Conservation (phyloP, 805 yeast species). For the Suhomyces pyralidae region DNA sequence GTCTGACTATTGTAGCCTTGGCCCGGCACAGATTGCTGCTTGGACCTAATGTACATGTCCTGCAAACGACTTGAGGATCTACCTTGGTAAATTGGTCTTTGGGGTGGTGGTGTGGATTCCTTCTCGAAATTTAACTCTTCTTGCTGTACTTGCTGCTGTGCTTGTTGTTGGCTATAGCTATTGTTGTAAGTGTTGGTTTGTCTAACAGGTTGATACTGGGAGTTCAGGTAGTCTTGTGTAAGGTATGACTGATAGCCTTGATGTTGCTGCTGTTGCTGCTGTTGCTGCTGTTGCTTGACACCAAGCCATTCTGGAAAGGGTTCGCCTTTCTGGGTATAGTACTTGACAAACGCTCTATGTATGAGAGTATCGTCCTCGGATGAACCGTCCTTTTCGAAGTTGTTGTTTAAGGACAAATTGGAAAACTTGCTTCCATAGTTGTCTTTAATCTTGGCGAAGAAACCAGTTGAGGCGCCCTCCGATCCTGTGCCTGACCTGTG, state of each 20-base stretch:
- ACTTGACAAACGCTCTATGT: constrained; percentile 42
- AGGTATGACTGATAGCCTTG: constrained; percentile 1
- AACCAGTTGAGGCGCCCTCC: constrained; percentile 6
- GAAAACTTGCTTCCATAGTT: constrained; percentile 38
- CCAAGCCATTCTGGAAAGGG: constrained; percentile 48
- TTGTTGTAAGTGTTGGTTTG: constrained; percentile 9
- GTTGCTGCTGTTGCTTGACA: constrained; percentile 14
- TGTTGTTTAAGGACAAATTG: constrained; percentile 28
- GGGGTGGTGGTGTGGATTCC: not conserved
- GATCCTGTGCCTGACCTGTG: not conserved
- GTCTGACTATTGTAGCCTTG: constrained; percentile 24
- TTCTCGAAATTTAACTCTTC: constrained; percentile 11
- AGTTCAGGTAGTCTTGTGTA: constrained; percentile 6
- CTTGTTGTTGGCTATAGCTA: constrained; percentile 8
- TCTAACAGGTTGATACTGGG: constrained; percentile 12
- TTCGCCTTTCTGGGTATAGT: constrained; percentile 28
- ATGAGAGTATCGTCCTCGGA: constrained; percentile 38
- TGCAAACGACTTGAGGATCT: constrained; percentile 34
- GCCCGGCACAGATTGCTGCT: constrained; percentile 37
- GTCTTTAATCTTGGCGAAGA: constrained; percentile 35
- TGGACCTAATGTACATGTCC: constrained; percentile 39
- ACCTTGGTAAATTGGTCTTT: constrained; percentile 18
- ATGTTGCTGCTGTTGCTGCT: constrained; percentile 8
- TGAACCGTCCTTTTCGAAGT: constrained; percentile 36
- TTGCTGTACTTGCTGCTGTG: constrained; percentile 6